Base-by-base conservation (phyloP, 495 filamentous ascomycete species). In the Glutinoglossum americanum region DNA sequence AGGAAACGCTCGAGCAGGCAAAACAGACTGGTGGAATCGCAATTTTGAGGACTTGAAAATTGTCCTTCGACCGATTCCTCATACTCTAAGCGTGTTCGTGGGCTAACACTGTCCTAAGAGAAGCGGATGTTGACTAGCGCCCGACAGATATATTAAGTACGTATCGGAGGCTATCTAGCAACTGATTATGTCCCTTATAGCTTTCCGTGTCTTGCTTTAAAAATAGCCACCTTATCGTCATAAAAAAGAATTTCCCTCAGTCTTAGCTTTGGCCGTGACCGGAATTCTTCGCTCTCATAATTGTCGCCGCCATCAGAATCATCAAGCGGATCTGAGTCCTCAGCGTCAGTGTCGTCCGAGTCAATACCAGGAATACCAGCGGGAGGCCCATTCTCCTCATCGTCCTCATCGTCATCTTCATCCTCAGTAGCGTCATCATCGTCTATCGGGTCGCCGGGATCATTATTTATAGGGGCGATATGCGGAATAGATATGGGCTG, bases 181-280 rank as follows among this genome's bases (percentile, higher is more conserved):
- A 23, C 47, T 30, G 69, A 78, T 23, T 10, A 19, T 30, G 49
- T 25, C 49, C 54, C n/a, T 68, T 73, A 89, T 59, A 90, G 69
- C 66, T 75, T 74, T 58, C 80, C 84, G 69, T 87, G 82, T 54
- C 86, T 78, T 11, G 83, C 84, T 69, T 80, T 84, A 70, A 92
- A 90, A 60, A 94, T 82, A 5, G 81, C 80, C 35, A 92, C 81
- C 67, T 88, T 88, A 64, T 93, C 87, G 61, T 93, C 88, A 62
- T 88, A 89, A 68, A 89, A 94, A 61, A 89, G 69, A 62, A 94
- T 93, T 74, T 93, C 85, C 60, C 86, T 76, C 61, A 94, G 66
- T 57, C 80, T 72, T 23, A 94, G 76, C 49, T 74, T 75, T 47
- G 77, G 70, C 25, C 71, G 72, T 57, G 72, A 74, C 57, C 61